phyloP scores from a whole-genome alignment of 2,329 filamentous ascomycete species.

The Penicillium sp. region DNA sequence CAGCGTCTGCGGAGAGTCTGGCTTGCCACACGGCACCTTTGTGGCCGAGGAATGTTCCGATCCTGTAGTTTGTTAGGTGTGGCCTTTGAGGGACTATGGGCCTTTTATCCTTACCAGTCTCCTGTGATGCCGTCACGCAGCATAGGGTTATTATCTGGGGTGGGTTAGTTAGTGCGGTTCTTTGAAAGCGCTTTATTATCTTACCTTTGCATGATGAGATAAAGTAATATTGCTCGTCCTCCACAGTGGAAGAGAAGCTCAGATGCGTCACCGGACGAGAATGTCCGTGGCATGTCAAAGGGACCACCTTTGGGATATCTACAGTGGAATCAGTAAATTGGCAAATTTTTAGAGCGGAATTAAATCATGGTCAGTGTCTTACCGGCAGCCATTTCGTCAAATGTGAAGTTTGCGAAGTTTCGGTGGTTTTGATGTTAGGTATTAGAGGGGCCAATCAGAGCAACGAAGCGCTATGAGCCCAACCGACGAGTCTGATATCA shows the following conservation, averaged over 20 bases:
- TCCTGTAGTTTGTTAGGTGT: constrained; percentile 54
- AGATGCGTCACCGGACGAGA: constrained; percentile 90
- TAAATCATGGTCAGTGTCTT: constrained; percentile 1
- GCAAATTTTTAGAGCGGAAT: not conserved
- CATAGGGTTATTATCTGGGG: constrained; percentile 92
- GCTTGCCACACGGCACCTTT: constrained; percentile 98
- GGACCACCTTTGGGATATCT: constrained; percentile 67
- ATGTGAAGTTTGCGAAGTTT: constrained; percentile 5
- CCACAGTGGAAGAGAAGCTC: constrained; percentile 80
- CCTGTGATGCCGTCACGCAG: constrained; percentile 93
- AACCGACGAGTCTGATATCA: constrained; percentile 6
- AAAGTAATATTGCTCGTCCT: constrained; percentile 84
- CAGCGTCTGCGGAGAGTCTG: constrained; percentile 82
- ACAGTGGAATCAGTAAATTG: not conserved
- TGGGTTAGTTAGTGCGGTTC: not conserved
- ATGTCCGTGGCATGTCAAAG: constrained; percentile 91
- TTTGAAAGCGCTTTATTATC: not conserved
- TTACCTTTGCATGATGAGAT: constrained; percentile 90
- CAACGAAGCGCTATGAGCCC: not conserved
- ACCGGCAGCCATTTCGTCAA: constrained; percentile 21
- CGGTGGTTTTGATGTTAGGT: constrained; percentile 8
- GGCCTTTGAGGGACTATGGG: not conserved
- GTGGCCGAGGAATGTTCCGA: constrained; percentile 96
- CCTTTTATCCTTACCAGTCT: constrained; percentile 67
- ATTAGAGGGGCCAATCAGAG: constrained; percentile 7